A percentile compares a stretch with the other conserved stretches of the same genome.
Conservation (phyloP, 306 rosid species). For the Lathyrus oleraceus region DNA sequence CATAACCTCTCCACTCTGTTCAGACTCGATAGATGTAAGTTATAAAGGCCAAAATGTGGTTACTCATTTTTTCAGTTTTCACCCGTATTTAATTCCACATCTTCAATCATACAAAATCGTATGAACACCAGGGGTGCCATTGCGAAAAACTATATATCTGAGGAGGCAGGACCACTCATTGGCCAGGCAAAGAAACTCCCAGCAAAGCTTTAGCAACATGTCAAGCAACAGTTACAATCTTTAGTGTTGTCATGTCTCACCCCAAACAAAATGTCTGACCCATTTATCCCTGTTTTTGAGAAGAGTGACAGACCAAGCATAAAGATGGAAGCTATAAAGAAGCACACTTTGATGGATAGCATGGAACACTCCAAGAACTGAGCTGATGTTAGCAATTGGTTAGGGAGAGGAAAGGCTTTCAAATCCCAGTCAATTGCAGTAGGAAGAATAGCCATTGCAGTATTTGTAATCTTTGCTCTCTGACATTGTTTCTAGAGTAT, state of each 20-base stretch:
- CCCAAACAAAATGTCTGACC: not conserved
- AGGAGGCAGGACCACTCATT: not conserved
- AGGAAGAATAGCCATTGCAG: too few relatives aligned
- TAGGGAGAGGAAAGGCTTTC: too few relatives aligned
- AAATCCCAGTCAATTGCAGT: too few relatives aligned
- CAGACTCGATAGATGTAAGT: not conserved
- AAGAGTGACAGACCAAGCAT: not conserved
- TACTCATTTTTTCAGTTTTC: not conserved
- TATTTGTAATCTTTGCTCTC: too few relatives aligned
- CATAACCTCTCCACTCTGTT: not conserved
- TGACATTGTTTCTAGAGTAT: too few relatives aligned
- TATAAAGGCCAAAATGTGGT: not conserved
- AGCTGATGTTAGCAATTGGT: too few relatives aligned
- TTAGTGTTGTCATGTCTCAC: not conserved
- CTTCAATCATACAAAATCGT: slow-evolving; percentile 2
- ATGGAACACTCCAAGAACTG: not conserved
- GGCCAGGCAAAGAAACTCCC: not conserved
- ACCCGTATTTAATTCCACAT: not conserved
- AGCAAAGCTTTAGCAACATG: not conserved
- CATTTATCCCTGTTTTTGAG: not conserved
- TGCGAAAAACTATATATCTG: not conserved
- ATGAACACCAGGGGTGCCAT: not conserved
- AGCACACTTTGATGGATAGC: not conserved
- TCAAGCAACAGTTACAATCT: slow-evolving; percentile 8
- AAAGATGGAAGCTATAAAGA: not conserved